These are phyloP conservation scores for Brassica rapa DNA, from an alignment of 345 rosid genomes.

Conservation along the genomic window DNA sequence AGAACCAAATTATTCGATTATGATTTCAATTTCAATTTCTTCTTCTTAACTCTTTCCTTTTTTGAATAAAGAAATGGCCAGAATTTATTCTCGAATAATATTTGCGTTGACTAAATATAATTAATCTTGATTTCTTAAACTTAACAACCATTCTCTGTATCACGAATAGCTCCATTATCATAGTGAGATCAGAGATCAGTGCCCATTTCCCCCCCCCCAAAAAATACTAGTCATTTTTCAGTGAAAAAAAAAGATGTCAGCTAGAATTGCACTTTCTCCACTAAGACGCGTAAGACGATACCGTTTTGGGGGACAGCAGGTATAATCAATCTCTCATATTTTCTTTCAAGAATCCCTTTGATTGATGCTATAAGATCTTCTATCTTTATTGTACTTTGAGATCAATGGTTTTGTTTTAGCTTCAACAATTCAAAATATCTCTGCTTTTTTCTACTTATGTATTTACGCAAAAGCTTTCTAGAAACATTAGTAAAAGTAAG, in stretches of 20 bases:
- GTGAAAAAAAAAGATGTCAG: neutral
- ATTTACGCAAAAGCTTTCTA: neutral
- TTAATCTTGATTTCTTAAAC: neutral
- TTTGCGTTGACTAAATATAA: neutral
- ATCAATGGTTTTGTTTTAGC: slow-evolving; percentile 4
- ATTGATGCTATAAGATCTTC: slow-evolving; percentile 13
- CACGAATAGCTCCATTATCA: neutral
- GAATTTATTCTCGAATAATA: neutral
- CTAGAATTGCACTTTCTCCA: slow-evolving; percentile 13
- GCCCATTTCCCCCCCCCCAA: slow-evolving; percentile 10
- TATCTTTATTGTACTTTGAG: slow-evolving; percentile 21
- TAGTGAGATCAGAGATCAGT: neutral
- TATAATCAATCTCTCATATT: neutral
- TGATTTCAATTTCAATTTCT: neutral
- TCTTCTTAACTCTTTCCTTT: neutral
- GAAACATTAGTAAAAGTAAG: slow-evolving; percentile 25
- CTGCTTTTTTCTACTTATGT: neutral
- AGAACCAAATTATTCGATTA: neutral
- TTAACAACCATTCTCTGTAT: neutral
- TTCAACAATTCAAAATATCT: slow-evolving; percentile 6
- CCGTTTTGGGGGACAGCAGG: neutral
- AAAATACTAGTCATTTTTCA: neutral
- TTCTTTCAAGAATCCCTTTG: slow-evolving; percentile 9
- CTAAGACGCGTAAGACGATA: neutral
- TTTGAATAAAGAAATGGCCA: neutral